Base-by-base conservation (phyloP, 331 rosid genomes). In the Dryas integrifolia region DNA sequence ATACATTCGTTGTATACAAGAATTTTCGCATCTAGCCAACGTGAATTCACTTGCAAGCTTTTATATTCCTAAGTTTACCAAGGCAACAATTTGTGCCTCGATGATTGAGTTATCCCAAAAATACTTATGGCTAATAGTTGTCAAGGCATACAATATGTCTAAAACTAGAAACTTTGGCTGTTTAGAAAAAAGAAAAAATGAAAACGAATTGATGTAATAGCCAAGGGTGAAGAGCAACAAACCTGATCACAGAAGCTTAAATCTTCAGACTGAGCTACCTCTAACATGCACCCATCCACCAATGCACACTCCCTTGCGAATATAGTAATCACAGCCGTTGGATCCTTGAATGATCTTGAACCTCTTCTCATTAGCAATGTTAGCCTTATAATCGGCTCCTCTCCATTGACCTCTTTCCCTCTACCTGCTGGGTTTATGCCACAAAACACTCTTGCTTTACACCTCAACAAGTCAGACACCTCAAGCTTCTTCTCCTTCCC, bases 351-450 rank as follows among this genome's bases (percentile, higher is more conserved):
- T 11, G 85, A 82, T 69, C 80, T 73, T 21, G 72, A 65, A 10
- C 77, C 75, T 40, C 14, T 76, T 46, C 84, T 76, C 84, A 76
- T 76, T 11, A 76, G 41, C 65, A 80, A 64, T 8, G 87, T 83
- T 24, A 73, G 51, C 77, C 74, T 45, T 45, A 80, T 70, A 30
- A 39, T 65, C 68, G 84, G 77, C 55, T 78, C 61, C 60, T 81
- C 76, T 58, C 47, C 64, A n/a, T 50, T 58, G 18, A 81, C 43
- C 48, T 82, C 83, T 47, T n/a, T 58, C 21, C 59, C 69, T 14
- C 74, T 72, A 45, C 67, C 82, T 3, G 13, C 55, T 0, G 71
- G 58, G 62, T 64, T 80, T 11, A 79, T 18, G 1, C 77, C 57
- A 51, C 87, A 83, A 51, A 46, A 61, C 39, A 38, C 21, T 58